Conservation (phyloP, 2,329 filamentous ascomycete species). For the Microsporum canis region DNA sequence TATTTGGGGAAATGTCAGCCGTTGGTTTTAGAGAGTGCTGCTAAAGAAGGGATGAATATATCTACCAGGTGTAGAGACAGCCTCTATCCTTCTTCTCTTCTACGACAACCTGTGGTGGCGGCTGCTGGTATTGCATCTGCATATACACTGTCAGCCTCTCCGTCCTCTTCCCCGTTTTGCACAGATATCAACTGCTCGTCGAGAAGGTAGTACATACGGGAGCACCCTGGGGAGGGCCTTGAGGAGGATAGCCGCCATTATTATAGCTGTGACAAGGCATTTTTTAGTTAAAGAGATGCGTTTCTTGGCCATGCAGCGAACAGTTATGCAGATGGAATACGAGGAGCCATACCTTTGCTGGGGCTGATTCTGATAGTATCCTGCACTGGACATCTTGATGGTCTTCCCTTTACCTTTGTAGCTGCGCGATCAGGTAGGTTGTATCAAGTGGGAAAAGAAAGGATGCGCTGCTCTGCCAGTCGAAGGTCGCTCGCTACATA, state of each 20-base stretch:
- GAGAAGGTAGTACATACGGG: not conserved
- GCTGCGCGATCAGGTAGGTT: too few species aligned
- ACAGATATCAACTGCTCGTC: not conserved
- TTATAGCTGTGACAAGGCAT: not conserved
- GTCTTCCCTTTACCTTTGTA: too few species aligned
- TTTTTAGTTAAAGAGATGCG: not conserved
- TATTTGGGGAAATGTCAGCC: not conserved
- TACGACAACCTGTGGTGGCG: not conserved
- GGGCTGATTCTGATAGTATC: not conserved
- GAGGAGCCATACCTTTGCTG: not conserved
- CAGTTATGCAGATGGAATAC: not conserved
- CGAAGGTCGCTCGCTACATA: too few species aligned
- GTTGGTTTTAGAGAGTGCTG: not conserved
- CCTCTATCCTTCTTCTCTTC: not conserved
- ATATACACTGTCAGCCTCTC: not conserved
- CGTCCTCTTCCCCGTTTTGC: not conserved
- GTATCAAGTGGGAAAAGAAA: too few species aligned
- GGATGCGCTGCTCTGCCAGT: too few species aligned
- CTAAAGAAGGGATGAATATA: not conserved
- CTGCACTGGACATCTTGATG: not conserved
- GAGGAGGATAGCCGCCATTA: not conserved
- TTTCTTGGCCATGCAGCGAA: not conserved
- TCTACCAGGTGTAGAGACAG: not conserved
- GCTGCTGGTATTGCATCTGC: not conserved
- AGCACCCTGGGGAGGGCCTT: not conserved